Conservation (phyloP, 768 basidiomycete genomes). For the Mycena alexandri region DNA sequence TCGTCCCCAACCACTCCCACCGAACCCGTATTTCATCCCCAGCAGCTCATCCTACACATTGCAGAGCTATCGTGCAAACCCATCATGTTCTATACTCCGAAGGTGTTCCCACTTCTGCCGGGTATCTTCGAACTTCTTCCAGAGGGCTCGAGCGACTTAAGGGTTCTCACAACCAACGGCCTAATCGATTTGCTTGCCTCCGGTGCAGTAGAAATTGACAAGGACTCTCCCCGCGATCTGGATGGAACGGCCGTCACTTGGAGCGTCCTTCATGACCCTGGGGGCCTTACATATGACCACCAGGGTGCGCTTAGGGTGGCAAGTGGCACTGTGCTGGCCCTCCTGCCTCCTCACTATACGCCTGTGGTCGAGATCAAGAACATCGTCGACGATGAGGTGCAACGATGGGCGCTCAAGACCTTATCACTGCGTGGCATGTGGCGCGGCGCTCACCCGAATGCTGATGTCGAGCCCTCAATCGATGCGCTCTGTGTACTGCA, state of each 20-base stretch:
- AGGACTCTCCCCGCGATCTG: background rate
- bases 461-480: constrained; percentile 13
- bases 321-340: background rate
- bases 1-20: background rate
- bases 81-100: too few relatives aligned
- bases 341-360: background rate
- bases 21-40: constrained; percentile 20
- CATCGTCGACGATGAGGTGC: background rate
- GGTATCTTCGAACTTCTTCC: background rate
- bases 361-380: background rate
- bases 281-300: constrained; percentile 6
- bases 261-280: constrained; percentile 5
- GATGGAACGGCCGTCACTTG: background rate
- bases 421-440: constrained; percentile 22
- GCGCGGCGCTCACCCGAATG: constrained; percentile 15
- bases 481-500: constrained; percentile 2
- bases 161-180: background rate
- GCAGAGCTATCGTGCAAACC: background rate
- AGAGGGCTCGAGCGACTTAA: background rate
- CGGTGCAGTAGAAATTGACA: constrained; percentile 5
- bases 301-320: constrained; percentile 5
- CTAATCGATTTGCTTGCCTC: constrained; percentile 17
- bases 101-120: background rate
- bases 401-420: constrained; percentile 4
- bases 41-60: background rate